phyloP scores from a whole-genome alignment of 208 protist genomes.

The Wallacemonas sp. region DNA sequence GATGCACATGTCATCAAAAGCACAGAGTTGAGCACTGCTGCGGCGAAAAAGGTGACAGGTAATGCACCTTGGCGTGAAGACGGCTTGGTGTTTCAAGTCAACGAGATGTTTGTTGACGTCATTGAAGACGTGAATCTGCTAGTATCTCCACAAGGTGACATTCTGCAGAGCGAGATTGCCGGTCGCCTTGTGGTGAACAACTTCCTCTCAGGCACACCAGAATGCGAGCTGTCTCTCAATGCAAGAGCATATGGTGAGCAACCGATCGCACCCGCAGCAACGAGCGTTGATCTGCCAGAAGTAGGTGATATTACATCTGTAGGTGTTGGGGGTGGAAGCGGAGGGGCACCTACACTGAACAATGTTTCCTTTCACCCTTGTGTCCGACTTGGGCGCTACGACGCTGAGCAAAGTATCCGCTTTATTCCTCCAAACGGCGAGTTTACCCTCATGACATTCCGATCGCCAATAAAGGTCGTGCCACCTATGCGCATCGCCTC shows the following conservation, averaged over 20 bases:
- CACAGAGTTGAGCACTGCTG: conserved; percentile 36
- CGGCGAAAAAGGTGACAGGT: conserved; percentile 91
- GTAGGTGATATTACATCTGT: too few relatives aligned
- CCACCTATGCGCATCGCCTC: conserved; percentile 93
- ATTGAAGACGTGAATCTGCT: conserved; percentile 97
- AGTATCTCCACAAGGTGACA: conserved; percentile 89
- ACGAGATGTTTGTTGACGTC: conserved; percentile 99
- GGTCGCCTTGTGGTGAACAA: conserved; percentile 96
- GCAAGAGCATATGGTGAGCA: conserved; percentile 74
- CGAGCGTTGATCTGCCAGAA: conserved; percentile 17
- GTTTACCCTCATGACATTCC: conserved; percentile 98
- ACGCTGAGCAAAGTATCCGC: conserved; percentile 66
- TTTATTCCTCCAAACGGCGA: conserved; percentile 97
- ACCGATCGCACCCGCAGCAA: conserved; percentile 7
- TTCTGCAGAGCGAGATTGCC: conserved; percentile 92
- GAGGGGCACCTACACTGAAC: conserved; percentile 64
- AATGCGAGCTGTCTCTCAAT: conserved; percentile 97
- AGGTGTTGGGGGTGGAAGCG: conserved; percentile 5
- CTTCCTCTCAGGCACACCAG: conserved; percentile 98
- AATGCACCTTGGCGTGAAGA: conserved; percentile 91
- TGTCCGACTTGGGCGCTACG: conserved; percentile 93
- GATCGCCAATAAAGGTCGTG: conserved; percentile 92
- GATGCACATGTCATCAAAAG: conserved; percentile 50
- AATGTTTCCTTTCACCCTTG: conserved; percentile 98
- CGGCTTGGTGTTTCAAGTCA: conserved; percentile 94